Base-by-base conservation (phyloP, 345 rosid genomes). In the Eucalyptus virginea region DNA sequence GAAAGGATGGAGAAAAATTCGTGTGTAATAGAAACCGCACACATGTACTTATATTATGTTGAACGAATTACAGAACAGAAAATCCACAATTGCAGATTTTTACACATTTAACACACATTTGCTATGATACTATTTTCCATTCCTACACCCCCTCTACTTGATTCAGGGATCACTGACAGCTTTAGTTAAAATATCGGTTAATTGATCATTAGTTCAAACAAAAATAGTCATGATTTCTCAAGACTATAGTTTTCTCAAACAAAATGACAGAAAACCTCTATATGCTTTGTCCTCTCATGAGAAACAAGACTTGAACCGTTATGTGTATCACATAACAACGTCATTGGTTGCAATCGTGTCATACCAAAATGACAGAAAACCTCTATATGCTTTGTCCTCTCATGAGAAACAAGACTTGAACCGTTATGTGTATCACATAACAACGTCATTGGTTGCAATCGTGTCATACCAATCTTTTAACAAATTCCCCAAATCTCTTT, bases 61-160 rank as follows among this genome's bases (percentile, higher is more conserved):
- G 4, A 58, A 58, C 18, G n/a, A 9, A 58, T 58, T 24, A 24
- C 65, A 58, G 6, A 58, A 58, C 65, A 58, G n/a, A 4, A 24
- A 58, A 58, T 23, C 65, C 30, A 58, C 30, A 58, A 26, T 28
- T 28, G 56, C 23, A 18, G 0, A 51, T 51, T 51, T 1, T 51
- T 18, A 18, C 56, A 51, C 23, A 51, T 0, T 51, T 1, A 51
- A 51, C 23, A 51, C 56, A 16, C 56, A 16, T 51, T 51, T 6
- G 2, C n/a, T 2, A 50, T 18, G 56, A 51, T 51, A 18, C 3
- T 51, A 18, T 18, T 18, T 51, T 1, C 0, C 56, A 51, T 0
- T 51, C 23, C 23, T 18, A 6, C 56, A 51, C 56, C 0, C 56
- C 8, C 56, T 51, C 56, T 51, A 18, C 56, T 51, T 51, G 56